These are phyloP conservation scores for Diutina neorugosa DNA, from an alignment of 1,139 yeast species.

Conservation along the genomic window DNA sequence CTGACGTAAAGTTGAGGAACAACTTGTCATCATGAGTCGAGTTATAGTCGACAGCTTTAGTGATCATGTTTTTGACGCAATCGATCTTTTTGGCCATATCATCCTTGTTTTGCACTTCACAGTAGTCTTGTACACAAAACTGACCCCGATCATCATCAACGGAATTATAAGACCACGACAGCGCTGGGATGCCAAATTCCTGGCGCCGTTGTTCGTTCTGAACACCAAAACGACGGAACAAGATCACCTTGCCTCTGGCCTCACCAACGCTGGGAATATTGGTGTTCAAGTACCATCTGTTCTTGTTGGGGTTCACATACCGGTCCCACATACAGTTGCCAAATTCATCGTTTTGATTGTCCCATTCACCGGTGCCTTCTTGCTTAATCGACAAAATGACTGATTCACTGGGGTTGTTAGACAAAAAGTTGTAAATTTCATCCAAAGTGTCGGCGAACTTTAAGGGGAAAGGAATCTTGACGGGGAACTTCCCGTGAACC, in stretches of 20 bases:
- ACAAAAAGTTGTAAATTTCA: constrained; percentile 49
- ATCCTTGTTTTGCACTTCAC: constrained; percentile 43
- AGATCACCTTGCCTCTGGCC: constrained; percentile 51
- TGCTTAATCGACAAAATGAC: constrained; percentile 63
- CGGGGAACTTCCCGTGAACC: constrained; percentile 70
- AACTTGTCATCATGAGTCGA: constrained; percentile 40
- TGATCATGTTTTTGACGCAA: constrained; percentile 45
- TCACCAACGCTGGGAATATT: constrained; percentile 49
- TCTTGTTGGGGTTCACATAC: constrained; percentile 37
- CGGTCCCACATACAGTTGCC: constrained; percentile 51
- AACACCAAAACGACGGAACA: constrained; percentile 64
- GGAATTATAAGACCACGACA: constrained; percentile 57
- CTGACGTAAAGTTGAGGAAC: constrained; percentile 64
- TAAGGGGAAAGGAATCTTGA: constrained; percentile 47
- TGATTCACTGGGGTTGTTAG: constrained; percentile 41
- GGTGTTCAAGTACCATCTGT: constrained; percentile 50
- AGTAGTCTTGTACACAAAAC: constrained; percentile 63
- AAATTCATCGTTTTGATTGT: constrained; percentile 52
- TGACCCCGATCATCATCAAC: constrained; percentile 52
- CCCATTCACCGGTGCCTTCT: constrained; percentile 62
- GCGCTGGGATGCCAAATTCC: constrained; percentile 56
- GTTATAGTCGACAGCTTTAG: constrained; percentile 42
- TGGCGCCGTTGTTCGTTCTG: constrained; percentile 28
- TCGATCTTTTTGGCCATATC: constrained; percentile 48
- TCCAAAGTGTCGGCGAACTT: constrained; percentile 34